Evolutionary conservation across 2,329 filamentous ascomycete species (phyloP).

Genomic region (Trichoderma breve): DNA sequence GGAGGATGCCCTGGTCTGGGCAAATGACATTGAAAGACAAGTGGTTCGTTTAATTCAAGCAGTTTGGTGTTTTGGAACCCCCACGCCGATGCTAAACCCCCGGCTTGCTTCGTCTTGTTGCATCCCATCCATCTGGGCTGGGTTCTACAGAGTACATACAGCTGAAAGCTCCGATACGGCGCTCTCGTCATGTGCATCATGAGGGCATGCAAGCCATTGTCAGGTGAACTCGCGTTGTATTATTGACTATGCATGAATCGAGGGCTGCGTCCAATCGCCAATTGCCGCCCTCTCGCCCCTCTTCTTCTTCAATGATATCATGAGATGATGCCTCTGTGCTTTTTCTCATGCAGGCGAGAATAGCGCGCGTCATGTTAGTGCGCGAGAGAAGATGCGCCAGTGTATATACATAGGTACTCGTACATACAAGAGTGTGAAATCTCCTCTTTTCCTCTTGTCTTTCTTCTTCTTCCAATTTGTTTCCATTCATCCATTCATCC

Average conservation of each 20-base stretch:
- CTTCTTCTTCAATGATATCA: not conserved
- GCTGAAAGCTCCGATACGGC: conserved; percentile 27
- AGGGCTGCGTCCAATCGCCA: not conserved
- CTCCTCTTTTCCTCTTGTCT: not conserved
- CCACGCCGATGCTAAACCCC: not conserved
- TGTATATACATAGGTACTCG: not conserved
- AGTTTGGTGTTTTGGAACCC: not conserved
- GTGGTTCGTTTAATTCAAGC: not conserved
- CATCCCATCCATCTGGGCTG: not conserved
- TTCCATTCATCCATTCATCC: not conserved
- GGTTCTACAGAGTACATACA: not conserved
- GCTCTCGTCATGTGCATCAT: not conserved
- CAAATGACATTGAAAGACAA: not conserved
- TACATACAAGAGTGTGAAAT: not conserved
- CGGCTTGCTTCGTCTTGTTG: conserved; percentile 2
- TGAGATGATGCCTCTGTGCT: not conserved
- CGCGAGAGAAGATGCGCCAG: not conserved
- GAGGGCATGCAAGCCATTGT: conserved; percentile 7
- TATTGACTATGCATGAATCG: not conserved
- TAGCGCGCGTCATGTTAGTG: not conserved
- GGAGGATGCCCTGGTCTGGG: not conserved
- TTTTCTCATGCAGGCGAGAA: not conserved
- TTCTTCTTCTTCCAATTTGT: not conserved
- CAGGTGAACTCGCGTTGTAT: not conserved
- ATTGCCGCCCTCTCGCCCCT: not conserved